Base-by-base conservation (phyloP, 106 monocot genomes). In the Dioscorea zingiberensis region DNA sequence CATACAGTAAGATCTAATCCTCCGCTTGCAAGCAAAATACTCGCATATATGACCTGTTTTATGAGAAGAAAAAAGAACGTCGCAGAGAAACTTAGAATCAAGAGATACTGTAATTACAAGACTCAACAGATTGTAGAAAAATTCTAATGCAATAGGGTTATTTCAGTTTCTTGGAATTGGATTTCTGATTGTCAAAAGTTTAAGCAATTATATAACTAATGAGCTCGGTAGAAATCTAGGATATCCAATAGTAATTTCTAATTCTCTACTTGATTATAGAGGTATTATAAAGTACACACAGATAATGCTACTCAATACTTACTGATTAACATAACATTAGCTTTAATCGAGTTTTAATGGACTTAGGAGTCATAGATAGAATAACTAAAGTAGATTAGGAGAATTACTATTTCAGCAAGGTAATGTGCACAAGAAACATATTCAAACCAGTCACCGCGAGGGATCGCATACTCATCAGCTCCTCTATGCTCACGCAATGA, bases 371-470 rank as follows among this genome's bases (percentile, higher is more conserved):
- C 38, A 38, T 38, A 38, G 38, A 38, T 38, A 38, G 10, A 38
- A 38, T 38, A 38, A 38, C 38, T 38, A 0, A 24, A 47, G 30
- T 47, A 55, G 23, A 13, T 10, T 19, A 75, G 3, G 61, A 63
- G 28, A 77, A 59, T 84, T 84, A 92, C 91, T 68, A 97, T 91
- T 86, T 97, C 97, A 62, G 86, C 85, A 73, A 97, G 80, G 64
- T 97, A 97, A 76, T 97, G 97, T 19, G 91, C 79, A 60, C 81
- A 88, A 16, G 97, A 97, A 46, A 88, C 91, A 62, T 75, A 62
- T 48, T 79, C 78, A 78, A 97, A 97, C 97, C 97, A 97, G 73
- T 97, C 97, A 15, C 97, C 97, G 66, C 77, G 71, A 49, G 91
- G 91, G 27, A 97, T 65, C 21, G 88, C 65, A 72, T 97, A 97